Conservation (phyloP, 257 asterid genomes). For the Solanum appendiculatum region DNA sequence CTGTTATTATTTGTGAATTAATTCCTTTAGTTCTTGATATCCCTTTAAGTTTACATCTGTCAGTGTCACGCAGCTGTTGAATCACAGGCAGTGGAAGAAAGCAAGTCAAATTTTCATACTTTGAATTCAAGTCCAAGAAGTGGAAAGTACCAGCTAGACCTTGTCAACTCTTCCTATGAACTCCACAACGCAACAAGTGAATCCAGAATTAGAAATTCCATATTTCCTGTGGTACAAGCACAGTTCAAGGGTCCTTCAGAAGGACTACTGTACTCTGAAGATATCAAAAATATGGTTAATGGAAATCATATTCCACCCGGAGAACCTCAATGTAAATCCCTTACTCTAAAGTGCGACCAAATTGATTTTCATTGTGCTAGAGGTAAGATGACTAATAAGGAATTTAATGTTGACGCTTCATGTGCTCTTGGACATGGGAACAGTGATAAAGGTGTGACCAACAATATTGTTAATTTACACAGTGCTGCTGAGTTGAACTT, state of each 20-base stretch:
- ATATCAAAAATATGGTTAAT: constrained; percentile 7
- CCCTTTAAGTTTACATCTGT: neutral
- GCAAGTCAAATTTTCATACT: constrained; percentile 10
- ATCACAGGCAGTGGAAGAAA: constrained; percentile 14
- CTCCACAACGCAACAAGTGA: constrained; percentile 15
- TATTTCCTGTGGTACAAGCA: constrained; percentile 11
- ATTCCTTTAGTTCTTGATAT: neutral
- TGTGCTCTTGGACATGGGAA: constrained; percentile 9
- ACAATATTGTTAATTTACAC: constrained; percentile 8
- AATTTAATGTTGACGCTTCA: constrained; percentile 1
- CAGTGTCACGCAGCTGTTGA: constrained; percentile 21
- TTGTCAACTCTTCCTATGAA: constrained; percentile 11
- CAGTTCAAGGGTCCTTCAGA: constrained; percentile 11
- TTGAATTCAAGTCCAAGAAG: constrained; percentile 18
- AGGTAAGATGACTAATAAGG: constrained; percentile 11
- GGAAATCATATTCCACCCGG: constrained; percentile 9
- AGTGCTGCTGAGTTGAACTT: constrained; percentile 14
- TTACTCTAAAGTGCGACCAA: constrained; percentile 14
- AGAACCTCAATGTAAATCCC: constrained; percentile 9
- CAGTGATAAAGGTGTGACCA: constrained; percentile 10
- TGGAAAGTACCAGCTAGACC: constrained; percentile 15
- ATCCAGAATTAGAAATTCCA: constrained; percentile 5
- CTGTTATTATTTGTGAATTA: neutral
- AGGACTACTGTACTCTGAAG: constrained; percentile 6
- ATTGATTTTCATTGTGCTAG: constrained; percentile 14